phyloP scores from a whole-genome alignment of 768 basidiomycete species.

The Tylopilus balloui region DNA sequence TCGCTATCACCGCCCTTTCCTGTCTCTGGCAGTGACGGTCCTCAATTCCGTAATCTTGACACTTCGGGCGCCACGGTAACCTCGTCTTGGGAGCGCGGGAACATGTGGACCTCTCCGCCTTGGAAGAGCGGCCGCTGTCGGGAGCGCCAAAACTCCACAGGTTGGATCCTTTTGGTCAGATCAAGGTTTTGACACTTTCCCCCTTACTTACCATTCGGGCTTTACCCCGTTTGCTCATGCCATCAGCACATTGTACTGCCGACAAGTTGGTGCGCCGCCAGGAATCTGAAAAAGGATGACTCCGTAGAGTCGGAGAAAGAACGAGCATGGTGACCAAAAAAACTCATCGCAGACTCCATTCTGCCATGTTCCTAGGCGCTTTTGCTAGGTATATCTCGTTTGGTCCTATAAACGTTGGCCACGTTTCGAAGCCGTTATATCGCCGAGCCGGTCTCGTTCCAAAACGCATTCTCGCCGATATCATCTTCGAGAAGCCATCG shows the following conservation, averaged over 20 bases:
- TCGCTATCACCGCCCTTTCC: neutral
- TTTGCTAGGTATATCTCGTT: slow-evolving; percentile 68
- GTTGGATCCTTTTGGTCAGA: no score
- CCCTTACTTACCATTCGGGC: slow-evolving; percentile 10
- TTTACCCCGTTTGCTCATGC: slow-evolving; percentile 49
- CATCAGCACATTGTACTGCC: slow-evolving; percentile 1
- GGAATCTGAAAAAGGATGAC: slow-evolving; percentile 4
- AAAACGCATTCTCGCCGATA: slow-evolving; percentile 65
- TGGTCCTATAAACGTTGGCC: slow-evolving; percentile 57
- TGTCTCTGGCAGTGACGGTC: slow-evolving; percentile 26
- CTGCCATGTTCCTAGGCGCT: slow-evolving; percentile 67
- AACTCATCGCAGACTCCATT: slow-evolving; percentile 78
- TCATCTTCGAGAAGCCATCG: slow-evolving; percentile 79
- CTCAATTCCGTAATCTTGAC: slow-evolving; percentile 46
- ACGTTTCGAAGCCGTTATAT: slow-evolving; percentile 64
- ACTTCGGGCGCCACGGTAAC: no score
- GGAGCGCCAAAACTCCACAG: slow-evolving; percentile 77
- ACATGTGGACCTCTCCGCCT: slow-evolving; percentile 42
- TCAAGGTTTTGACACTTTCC: slow-evolving; percentile 43
- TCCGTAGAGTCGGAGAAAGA: neutral
- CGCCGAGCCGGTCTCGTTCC: neutral
- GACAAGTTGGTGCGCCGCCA: neutral
- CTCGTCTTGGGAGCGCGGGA: no score
- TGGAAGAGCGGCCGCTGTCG: slow-evolving; percentile 70
- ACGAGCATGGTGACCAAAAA: slow-evolving; percentile 60